Base-by-base conservation (phyloP, 2,329 filamentous ascomycete species). In the Didymella keratinophila region DNA sequence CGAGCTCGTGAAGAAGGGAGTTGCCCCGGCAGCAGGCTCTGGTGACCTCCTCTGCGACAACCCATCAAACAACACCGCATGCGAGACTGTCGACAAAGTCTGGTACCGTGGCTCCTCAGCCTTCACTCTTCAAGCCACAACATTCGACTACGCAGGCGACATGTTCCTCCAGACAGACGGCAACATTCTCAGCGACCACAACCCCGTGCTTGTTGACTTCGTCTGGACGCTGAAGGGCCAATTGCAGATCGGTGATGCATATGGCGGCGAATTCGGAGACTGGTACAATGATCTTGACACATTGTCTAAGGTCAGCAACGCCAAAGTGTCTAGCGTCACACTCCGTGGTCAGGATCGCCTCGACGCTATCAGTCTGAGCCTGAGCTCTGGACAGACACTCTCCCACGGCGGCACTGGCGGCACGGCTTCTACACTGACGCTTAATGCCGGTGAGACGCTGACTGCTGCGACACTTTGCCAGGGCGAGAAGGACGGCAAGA, bases 51-150 rank as follows among this genome's bases (percentile, higher is more conserved):
- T 84, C 16, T 90, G 88, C 74, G 74, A 74, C n/a, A 88, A 87
- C 65, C 87, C 87, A 28, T 78, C 78, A 0, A 80, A 75, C 45
- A 80, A 80, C 67, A 72, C 62, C 3, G 71, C 74, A 4, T 90
- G 88, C 73, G 88, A 90, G 76, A 86, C 83, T 3, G 86, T 90
- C 36, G 88, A 90, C 75, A 90, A 90, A 76, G 78, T 88, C 45
- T 83, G 88, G 65, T 89, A 86, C 76, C 83, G 86, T 36, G 79
- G 80, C 30, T 81, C 80, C 18, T 66, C 79, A n/a, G 64, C 82
- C 3, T 63, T 86, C 4, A 70, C 67, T 28, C 78, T 88, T 2
- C 63, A 69, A 0, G 84, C 84, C 0, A 82, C 78, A 0, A 71
- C 70, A 21, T 88, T 84, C 70, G 78, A 77, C 66, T 90, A 90